Base-by-base conservation (phyloP, 306 rosid genomes). In the Abrus precatorius region DNA sequence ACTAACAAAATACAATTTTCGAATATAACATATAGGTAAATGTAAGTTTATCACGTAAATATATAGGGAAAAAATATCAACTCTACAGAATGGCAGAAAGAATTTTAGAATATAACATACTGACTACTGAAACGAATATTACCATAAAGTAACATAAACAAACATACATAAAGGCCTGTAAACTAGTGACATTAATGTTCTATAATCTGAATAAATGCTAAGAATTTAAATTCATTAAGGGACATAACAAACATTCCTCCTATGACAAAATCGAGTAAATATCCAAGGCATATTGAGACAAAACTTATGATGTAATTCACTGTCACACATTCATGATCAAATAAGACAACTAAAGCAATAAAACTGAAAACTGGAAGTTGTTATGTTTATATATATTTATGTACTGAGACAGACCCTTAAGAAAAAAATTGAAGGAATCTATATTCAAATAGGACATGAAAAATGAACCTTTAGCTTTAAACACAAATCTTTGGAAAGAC, bases 381-480 rank as follows among this genome's bases (percentile, higher is more conserved):
- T 49, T 53, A 59, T 12, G 4, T 36, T 36, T 36, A 1, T 2
- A 38, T 1, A 36, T 12, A 32, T 10, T 20, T 0, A 11, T 5
- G 7, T 34, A 53, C 1, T 40, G 54, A 64, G 12, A 34, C 14
- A 48, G 1, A 49, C 11, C n/a, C 12, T 50, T 2, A 48, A 38
- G 67, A 82, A 10, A 76, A 20, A 69, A 20, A 32, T 7, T 59
- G 45, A 57, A 20, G 36, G 48, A 54, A 52, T 44, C 6, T 4
- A 32, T 28, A 32, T 9, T n/a, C 6, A 41, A 67, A 29, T 29
- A 9, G 10, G 69, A 34, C 33, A 57, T 11, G 50, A 11, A 59
- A 82, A 63, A 77, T 5, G 38, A 77, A 71, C 63, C 86, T 83
- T 33, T 11, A 60, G 45, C 75, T 70, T 53, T 10, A 60, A 68